phyloP scores from a whole-genome alignment of 2,329 filamentous ascomycete genomes.

The Exophiala lecanii-corni region DNA sequence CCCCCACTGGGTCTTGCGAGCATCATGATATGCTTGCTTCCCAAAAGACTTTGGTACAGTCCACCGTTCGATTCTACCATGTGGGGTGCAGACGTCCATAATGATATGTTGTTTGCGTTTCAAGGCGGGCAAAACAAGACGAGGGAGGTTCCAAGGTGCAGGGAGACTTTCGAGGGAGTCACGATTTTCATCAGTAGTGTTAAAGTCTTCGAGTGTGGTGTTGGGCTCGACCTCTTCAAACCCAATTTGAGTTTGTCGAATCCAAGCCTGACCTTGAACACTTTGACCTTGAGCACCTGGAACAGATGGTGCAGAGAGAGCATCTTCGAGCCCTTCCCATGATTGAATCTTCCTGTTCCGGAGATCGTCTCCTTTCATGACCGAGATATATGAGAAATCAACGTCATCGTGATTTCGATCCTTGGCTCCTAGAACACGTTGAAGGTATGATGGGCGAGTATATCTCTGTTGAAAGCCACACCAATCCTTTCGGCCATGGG shows the following conservation, averaged over 20 bases:
- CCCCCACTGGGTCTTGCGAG: conserved; percentile 84
- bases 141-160: conserved; percentile 55
- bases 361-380: conserved; percentile 69
- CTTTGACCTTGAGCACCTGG: conserved; percentile 1
- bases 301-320: conserved; percentile 11
- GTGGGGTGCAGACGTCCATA: conserved; percentile 84
- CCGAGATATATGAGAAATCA: conserved; percentile 81
- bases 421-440: conserved; percentile 62
- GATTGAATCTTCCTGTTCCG: conserved; percentile 35
- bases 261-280: conserved; percentile 13
- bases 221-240: conserved; percentile 20
- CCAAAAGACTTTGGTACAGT: conserved; percentile 78
- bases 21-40: conserved; percentile 81
- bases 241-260: conserved; percentile 10
- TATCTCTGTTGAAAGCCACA: conserved; percentile 90
- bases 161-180: conserved; percentile 44
- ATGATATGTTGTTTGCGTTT: conserved; percentile 87
- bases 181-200: conserved; percentile 21
- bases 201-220: conserved; percentile 8
- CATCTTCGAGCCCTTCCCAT: conserved; percentile 19
- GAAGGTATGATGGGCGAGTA: conserved; percentile 75
- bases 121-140: conserved; percentile 71
- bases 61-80: conserved; percentile 86
- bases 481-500: conserved; percentile 74
- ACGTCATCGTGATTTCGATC: conserved; percentile 84